phyloP scores from a whole-genome alignment of 352 stramenopile genomes.

The Phytophthora foliorum region DNA sequence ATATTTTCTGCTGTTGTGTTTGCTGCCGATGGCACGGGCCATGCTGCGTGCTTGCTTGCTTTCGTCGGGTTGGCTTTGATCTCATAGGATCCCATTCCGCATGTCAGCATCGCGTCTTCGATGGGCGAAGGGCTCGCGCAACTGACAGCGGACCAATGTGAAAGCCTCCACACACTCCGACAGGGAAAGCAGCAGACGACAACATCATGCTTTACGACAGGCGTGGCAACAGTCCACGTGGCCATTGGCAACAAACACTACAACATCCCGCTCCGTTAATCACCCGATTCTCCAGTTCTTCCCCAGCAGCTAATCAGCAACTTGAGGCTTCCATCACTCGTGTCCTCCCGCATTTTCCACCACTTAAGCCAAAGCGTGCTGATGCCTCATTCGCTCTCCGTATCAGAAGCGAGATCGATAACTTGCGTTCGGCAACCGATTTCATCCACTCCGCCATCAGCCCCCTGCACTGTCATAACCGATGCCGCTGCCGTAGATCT shows the following conservation, averaged over 20 bases:
- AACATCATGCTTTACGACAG: constrained; percentile 31
- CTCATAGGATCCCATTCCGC: constrained; percentile 75
- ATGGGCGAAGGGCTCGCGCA: constrained; percentile 56
- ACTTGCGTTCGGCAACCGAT: constrained; percentile 29
- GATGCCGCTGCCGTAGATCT: constrained; percentile 11
- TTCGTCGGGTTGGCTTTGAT: constrained; percentile 13
- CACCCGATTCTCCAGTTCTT: constrained; percentile 3
- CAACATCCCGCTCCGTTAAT: constrained; percentile 65
- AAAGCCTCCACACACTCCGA: constrained; percentile 28
- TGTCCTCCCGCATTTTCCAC: constrained; percentile 2
- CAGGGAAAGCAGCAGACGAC: constrained; percentile 28
- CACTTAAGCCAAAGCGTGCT: constrained; percentile 1
- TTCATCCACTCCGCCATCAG: constrained; percentile 24
- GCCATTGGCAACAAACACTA: constrained; percentile 90
- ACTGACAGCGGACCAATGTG: constrained; percentile 51
- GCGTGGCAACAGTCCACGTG: constrained; percentile 57
- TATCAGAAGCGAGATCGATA: constrained; percentile 65
- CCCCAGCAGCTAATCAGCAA: constrained; percentile 7
- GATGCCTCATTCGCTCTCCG: constrained; percentile 51
- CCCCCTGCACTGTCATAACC: constrained; percentile 21
- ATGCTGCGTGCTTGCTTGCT: constrained; percentile 11
- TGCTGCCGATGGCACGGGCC: constrained; percentile 49
- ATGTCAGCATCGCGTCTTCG: constrained; percentile 84
- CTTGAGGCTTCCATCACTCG: constrained; percentile 1
- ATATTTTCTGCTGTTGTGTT: constrained; percentile 46